These are phyloP conservation scores for Botrytis squamosa DNA, from an alignment of 2,329 filamentous ascomycete genomes.

Conservation along the genomic window DNA sequence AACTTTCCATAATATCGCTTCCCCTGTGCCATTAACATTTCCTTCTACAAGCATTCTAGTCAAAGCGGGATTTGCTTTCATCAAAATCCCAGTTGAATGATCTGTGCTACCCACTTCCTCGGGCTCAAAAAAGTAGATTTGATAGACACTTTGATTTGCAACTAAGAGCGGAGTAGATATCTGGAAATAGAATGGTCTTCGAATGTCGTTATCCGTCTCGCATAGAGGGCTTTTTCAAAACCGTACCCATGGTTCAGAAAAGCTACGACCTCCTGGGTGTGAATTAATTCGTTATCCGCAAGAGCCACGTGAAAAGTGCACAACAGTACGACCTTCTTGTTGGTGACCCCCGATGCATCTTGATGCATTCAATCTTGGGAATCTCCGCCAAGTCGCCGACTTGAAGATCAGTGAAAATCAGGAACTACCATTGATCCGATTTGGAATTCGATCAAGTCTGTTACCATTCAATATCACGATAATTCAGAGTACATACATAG, in stretches of 20 bases:
- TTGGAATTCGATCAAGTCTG: background rate
- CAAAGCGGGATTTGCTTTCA: background rate
- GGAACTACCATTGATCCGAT: constrained; percentile 15
- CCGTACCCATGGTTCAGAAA: constrained; percentile 6
- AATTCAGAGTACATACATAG: background rate
- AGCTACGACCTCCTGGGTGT: constrained; percentile 4
- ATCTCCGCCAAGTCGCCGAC: constrained; percentile 20
- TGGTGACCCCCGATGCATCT: constrained; percentile 18
- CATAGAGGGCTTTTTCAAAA: constrained; percentile 1
- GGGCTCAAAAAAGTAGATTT: constrained; percentile 13
- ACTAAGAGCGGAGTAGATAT: background rate
- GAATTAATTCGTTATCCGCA: constrained; percentile 11
- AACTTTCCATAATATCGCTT: background rate
- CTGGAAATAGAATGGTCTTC: constrained; percentile 15
- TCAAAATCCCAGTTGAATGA: background rate
- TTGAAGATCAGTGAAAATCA: constrained; percentile 11
- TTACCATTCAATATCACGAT: background rate
- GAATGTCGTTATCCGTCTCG: constrained; percentile 22
- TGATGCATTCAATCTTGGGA: constrained; percentile 13
- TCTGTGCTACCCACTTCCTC: constrained; percentile 11
- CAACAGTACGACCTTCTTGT: background rate
- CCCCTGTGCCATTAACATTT: constrained; percentile 8
- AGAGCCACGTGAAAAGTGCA: constrained; percentile 8
- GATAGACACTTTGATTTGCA: constrained; percentile 9
- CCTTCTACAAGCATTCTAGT: background rate